A percentile compares a stretch with the other conserved stretches of the same genome.
Conservation (phyloP, 768 basidiomycete species). For the Mycena galericulata region DNA sequence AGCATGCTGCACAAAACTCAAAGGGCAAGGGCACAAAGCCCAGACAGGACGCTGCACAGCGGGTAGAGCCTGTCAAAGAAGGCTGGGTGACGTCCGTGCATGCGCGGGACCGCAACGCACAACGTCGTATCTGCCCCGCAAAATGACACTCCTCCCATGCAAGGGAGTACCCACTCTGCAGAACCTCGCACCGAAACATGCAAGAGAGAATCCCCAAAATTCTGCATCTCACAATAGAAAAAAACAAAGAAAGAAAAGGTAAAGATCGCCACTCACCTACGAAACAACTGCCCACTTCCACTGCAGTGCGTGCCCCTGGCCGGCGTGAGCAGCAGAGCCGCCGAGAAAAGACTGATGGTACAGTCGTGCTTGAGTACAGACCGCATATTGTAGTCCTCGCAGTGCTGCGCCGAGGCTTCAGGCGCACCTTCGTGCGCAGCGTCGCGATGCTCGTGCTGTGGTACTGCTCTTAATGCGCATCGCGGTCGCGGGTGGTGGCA, state of each 20-base stretch:
- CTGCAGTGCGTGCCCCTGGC: not conserved
- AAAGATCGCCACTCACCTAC: not conserved
- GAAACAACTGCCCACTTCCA: slow-evolving; percentile 2
- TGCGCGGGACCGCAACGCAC: not conserved
- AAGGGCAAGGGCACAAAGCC: slow-evolving; percentile 12
- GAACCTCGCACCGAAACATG: too few relatives aligned
- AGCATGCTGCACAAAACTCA: slow-evolving; percentile 6
- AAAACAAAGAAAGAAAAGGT: not conserved
- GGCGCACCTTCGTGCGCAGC: not conserved
- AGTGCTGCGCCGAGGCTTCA: not conserved
- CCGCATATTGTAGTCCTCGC: too few relatives aligned
- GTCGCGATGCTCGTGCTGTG: not conserved
- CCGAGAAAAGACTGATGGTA: not conserved
- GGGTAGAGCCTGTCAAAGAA: slow-evolving; percentile 8
- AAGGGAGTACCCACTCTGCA: too few relatives aligned
- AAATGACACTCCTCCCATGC: not conserved
- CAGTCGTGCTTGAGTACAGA: slow-evolving; percentile 5
- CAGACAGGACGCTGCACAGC: slow-evolving; percentile 9
- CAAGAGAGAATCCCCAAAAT: too few relatives aligned
- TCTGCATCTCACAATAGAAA: not conserved
- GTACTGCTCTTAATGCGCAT: too few relatives aligned
- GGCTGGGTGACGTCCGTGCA: slow-evolving; percentile 1
- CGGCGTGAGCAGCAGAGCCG: not conserved
- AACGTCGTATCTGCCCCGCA: not conserved
- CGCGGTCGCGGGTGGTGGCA: too few relatives aligned